A percentile compares a stretch with the other conserved stretches of the same genome.
Evolutionary conservation across 768 basidiomycete species (phyloP).

Genomic region (Mycena floridula): DNA sequence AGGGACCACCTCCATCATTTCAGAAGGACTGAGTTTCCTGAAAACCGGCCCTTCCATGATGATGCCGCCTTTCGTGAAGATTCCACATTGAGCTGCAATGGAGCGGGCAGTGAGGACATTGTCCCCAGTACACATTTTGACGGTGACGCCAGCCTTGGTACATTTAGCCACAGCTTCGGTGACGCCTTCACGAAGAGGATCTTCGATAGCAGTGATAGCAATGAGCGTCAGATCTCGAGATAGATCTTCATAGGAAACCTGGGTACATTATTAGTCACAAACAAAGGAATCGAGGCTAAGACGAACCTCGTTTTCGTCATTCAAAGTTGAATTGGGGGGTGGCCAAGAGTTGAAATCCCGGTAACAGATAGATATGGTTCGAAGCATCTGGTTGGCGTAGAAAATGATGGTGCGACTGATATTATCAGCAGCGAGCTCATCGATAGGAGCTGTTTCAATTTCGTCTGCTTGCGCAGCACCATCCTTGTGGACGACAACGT

Average conservation of each 20-base stretch:
- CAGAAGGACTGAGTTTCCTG: constrained; percentile 62
- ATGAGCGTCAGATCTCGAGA: constrained; percentile 76
- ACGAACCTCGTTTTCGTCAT: constrained; percentile 50
- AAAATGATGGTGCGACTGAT: constrained; percentile 92
- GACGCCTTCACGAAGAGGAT: constrained; percentile 89
- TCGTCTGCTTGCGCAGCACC: constrained; percentile 14
- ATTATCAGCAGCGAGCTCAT: constrained; percentile 66
- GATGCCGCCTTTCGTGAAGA: constrained; percentile 88
- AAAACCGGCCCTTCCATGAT: constrained; percentile 98
- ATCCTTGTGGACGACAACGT: constrained; percentile 60
- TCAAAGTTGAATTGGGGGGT: constrained; percentile 37
- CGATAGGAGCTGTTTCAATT: constrained; percentile 58
- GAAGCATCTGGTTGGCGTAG: constrained; percentile 93
- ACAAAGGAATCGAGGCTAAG: constrained; percentile 2
- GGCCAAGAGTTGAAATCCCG: constrained; percentile 86
- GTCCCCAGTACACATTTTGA: constrained; percentile 99
- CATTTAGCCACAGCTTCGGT: constrained; percentile 85
- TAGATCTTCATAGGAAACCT: constrained; percentile 68
- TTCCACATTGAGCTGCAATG: constrained; percentile 93
- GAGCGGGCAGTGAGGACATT: constrained; percentile 93
- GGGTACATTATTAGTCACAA: constrained; percentile 8
- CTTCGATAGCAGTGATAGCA: constrained; percentile 91
- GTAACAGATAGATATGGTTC: constrained; percentile 94
- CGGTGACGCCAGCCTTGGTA: constrained; percentile 79
- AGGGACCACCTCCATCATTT: constrained; percentile 81